Conservation (phyloP, 495 filamentous ascomycete species). For the Penicillium lividum region DNA sequence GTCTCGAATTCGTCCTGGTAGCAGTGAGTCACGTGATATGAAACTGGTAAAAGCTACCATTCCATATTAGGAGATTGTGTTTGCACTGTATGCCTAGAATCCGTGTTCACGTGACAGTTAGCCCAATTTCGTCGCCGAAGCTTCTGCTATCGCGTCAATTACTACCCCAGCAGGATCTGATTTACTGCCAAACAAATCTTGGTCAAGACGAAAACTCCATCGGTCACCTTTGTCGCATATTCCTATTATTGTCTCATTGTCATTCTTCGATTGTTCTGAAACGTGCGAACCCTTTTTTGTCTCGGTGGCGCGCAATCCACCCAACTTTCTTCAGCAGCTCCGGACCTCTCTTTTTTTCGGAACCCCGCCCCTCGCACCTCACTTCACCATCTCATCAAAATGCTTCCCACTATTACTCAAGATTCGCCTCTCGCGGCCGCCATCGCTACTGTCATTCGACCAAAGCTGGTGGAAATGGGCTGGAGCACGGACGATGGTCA, state of each 20-base stretch:
- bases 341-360: not conserved
- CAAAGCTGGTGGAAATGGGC: constrained; percentile 93
- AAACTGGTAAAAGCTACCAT: no score
- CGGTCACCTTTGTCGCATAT: not conserved
- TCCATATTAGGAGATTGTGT: constrained; percentile 3
- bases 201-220: not conserved
- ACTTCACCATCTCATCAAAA: constrained; percentile 11
- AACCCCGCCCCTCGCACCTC: not conserved
- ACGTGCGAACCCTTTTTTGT: constrained; percentile 8
- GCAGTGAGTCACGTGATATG: not conserved
- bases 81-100: constrained; percentile 15
- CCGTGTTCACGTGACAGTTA: constrained; percentile 9
- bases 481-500: constrained; percentile 81
- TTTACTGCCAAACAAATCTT: not conserved
- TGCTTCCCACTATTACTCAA: constrained; percentile 25
- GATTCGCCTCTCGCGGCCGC: constrained; percentile 70
- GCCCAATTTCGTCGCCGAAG: constrained; percentile 20
- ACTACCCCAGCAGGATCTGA: constrained; percentile 8
- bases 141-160: constrained; percentile 19
- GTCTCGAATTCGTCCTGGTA: not conserved
- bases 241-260: not conserved
- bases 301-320: constrained; percentile 21
- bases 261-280: constrained; percentile 7
- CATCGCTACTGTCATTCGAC: constrained; percentile 75
- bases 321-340: constrained; percentile 1